Evolutionary conservation across 805 yeast species (phyloP), one percentile per base, ranked within the genome.

Genomic region (Zygotorulaspora florentina): DNA sequence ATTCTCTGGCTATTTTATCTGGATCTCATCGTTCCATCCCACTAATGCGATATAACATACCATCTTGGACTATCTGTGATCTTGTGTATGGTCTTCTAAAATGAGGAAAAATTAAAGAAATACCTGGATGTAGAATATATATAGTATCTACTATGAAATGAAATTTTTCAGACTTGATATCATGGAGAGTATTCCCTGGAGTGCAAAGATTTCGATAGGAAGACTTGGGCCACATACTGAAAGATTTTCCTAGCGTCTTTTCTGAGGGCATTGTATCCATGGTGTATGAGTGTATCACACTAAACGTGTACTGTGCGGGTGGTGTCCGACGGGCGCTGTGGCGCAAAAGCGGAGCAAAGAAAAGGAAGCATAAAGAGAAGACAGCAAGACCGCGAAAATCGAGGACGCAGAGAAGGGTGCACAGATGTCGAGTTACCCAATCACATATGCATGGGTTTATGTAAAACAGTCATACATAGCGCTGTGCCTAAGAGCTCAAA

Each of bases 61-160:
- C 55, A 52, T 52, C 40, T 49, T 52, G 49, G 47, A 47, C 47
- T 44, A 40, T 50, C 43, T 47, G 48, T 48, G 48, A 42, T 45
- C 45, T 51, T 37, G 36, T 33, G 36, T 10, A 29, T 40, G 31
- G 28, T 40, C 34, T 33, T 13, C 16, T 33, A 33, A 33, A 33
- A 10, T 18, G 16, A 16, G 8, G 15, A 13, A 33, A 33, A 8
- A n/a, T 33, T 17, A 13, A 33, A 33, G 20, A 13, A 12, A 16
- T 33, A 16, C 20, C 36, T 33, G 16, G 16, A 10, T 33, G 20
- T 17, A 13, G 16, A 33, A n/a, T 33, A 13, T 33, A 33, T 13
- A 33, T 33, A 33, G n/a, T 13, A 33, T 13, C 16, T 33, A 10
- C 11, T 8, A 33, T 33, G 16, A 33, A 33, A 33, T 33, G 36